These are phyloP conservation scores for Fragilaria crotonensis DNA, from an alignment of 108 stramenopile species.

Conservation along the genomic window DNA sequence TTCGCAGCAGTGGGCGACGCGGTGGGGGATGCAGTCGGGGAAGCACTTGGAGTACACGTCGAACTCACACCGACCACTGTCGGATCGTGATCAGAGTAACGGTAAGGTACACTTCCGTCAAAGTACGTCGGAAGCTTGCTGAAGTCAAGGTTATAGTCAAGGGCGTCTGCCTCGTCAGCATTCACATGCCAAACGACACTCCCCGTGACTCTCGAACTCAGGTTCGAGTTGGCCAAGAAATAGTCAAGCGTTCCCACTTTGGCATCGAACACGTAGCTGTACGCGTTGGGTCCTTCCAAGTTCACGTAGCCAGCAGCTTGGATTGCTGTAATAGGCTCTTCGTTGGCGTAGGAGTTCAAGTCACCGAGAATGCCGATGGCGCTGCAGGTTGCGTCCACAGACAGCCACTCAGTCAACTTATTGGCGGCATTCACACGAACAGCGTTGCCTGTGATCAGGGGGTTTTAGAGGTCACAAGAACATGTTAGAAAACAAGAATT, in stretches of 20 bases:
- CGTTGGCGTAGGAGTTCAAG: constrained; percentile 28
- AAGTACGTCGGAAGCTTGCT: constrained; percentile 11
- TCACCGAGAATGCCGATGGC: constrained; percentile 37
- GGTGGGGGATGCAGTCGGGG: too few species aligned
- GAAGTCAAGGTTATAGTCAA: constrained; percentile 36
- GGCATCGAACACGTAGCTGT: constrained; percentile 30
- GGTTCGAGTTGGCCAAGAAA: too few species aligned
- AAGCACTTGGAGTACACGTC: too few species aligned
- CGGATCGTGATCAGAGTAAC: constrained; percentile 35
- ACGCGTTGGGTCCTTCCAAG: constrained; percentile 12
- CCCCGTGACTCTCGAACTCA: too few species aligned
- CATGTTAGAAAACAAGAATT: too few species aligned
- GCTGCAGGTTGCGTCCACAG: too few species aligned
- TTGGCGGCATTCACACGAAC: constrained; percentile 18
- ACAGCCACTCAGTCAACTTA: constrained; percentile 19
- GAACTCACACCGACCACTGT: too few species aligned
- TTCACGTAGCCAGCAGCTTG: constrained; percentile 15
- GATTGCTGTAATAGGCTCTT: constrained; percentile 20
- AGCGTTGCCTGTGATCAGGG: too few species aligned
- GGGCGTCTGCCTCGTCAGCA: constrained; percentile 21
- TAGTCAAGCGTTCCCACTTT: constrained; percentile 32
- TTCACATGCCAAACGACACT: constrained; percentile 30
- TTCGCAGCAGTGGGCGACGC: too few species aligned
- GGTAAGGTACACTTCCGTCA: constrained; percentile 10
- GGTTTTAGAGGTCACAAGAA: too few species aligned